Conservation (phyloP, 177 flowering plant genomes). For the Telopea speciosissima region DNA sequence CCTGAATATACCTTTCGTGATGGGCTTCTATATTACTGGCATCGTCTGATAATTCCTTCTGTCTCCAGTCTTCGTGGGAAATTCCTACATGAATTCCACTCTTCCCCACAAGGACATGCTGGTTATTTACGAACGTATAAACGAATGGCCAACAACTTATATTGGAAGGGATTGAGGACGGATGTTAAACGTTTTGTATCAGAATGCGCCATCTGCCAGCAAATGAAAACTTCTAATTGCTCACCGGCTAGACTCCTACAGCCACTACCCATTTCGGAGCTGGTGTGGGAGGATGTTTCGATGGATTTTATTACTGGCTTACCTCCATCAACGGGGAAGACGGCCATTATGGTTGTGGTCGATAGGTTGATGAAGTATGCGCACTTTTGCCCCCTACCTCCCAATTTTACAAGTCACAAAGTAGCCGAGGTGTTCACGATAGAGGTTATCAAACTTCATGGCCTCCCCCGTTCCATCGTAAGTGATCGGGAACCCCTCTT, state of each 20-base stretch:
- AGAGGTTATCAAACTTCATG: slow-evolving; percentile 1
- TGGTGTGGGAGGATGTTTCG: neutral
- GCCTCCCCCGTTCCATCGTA: neutral
- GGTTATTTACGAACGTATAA: neutral
- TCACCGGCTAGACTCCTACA: neutral
- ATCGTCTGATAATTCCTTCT: no score
- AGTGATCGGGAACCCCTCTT: no score
- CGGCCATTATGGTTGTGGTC: neutral
- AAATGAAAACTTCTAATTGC: neutral
- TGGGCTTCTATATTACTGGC: no score
- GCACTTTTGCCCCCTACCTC: neutral
- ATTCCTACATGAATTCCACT: neutral
- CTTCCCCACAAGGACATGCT: neutral
- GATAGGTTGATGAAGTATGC: neutral
- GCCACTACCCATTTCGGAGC: neutral
- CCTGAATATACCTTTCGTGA: no score
- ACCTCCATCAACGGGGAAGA: neutral
- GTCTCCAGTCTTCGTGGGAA: neutral
- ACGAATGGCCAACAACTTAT: neutral
- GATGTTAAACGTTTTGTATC: neutral
- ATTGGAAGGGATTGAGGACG: neutral
- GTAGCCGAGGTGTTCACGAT: neutral
- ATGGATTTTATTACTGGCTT: slow-evolving; percentile 2
- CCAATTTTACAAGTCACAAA: neutral
- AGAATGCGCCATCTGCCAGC: slow-evolving; percentile 10